Conservation (phyloP, 345 rosid species). For the Adansonia digitata region DNA sequence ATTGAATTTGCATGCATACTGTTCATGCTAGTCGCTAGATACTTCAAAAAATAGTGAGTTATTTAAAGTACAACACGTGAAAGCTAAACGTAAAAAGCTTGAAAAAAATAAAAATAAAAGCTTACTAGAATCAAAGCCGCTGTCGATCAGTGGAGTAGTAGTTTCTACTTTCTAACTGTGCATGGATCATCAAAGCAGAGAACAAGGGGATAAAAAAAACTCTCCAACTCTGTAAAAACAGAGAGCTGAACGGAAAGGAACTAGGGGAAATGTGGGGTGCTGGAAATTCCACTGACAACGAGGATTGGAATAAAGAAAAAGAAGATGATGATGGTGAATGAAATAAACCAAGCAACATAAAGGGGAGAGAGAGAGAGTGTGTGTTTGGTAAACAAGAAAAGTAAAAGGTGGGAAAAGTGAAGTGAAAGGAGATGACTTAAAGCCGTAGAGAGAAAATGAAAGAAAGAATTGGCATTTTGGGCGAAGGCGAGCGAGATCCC, state of each 20-base stretch:
- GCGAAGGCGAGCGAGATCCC: background rate
- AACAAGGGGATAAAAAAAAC: background rate
- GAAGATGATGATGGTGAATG: background rate
- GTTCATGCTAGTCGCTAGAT: background rate
- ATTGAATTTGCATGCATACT: background rate
- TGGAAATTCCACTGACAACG: conserved; percentile 1
- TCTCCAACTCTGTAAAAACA: background rate
- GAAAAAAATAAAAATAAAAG: background rate
- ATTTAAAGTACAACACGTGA: background rate
- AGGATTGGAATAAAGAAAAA: background rate
- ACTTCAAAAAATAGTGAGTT: background rate
- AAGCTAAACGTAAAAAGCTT: background rate
- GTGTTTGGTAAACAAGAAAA: conserved; percentile 32
- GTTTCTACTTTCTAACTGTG: background rate
- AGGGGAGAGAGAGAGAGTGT: conserved; percentile 15
- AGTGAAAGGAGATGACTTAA: background rate
- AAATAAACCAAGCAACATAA: conserved; percentile 4
- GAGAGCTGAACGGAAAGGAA: background rate
- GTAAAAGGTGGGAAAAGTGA: conserved; percentile 25
- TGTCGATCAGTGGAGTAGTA: background rate
- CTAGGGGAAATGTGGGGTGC: background rate
- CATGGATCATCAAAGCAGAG: background rate
- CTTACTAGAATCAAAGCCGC: background rate
- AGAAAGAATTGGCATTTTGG: conserved; percentile 7
- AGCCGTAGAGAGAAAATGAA: conserved; percentile 13